phyloP scores from a whole-genome alignment of 2,329 filamentous ascomycete species.

The Domatiomyces catenatus region DNA sequence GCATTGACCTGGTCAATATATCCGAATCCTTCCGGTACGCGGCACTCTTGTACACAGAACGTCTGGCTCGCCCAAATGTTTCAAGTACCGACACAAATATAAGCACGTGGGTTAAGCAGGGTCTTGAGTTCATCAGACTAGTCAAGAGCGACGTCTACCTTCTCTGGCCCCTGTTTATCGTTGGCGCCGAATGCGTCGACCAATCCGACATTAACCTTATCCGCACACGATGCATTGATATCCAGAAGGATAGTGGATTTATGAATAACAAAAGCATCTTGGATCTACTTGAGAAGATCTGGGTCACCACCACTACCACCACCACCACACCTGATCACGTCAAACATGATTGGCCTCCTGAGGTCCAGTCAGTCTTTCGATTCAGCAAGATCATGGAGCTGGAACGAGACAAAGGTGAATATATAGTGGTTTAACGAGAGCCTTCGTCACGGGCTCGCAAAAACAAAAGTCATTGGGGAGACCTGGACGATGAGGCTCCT shows the following conservation, averaged over 20 bases:
- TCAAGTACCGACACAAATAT: conserved; percentile 62
- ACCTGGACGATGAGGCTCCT: background rate
- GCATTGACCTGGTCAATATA: conserved; percentile 62
- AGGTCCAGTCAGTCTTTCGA: conserved; percentile 18
- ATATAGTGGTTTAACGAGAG: conserved; percentile 23
- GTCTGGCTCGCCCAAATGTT: conserved; percentile 60
- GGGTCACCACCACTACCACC: conserved; percentile 31
- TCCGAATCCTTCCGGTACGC: conserved; percentile 84
- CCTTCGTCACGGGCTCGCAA: background rate
- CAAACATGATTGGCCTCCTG: background rate
- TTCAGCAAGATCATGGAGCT: conserved; percentile 25
- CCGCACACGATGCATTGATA: conserved; percentile 64
- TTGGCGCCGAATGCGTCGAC: conserved; percentile 76
- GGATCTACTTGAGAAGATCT: conserved; percentile 71
- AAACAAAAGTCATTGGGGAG: background rate
- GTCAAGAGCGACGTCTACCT: conserved; percentile 77
- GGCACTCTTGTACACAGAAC: conserved; percentile 76
- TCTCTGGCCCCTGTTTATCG: conserved; percentile 84
- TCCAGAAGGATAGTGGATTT: conserved; percentile 78
- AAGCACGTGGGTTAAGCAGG: conserved; percentile 66
- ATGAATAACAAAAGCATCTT: conserved; percentile 82
- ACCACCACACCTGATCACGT: background rate
- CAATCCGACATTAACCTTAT: conserved; percentile 65
- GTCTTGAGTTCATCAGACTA: conserved; percentile 67
- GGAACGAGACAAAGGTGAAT: conserved; percentile 24